Evolutionary conservation across 768 basidiomycete species (phyloP).

Genomic region (Leccinum disarticulatum): DNA sequence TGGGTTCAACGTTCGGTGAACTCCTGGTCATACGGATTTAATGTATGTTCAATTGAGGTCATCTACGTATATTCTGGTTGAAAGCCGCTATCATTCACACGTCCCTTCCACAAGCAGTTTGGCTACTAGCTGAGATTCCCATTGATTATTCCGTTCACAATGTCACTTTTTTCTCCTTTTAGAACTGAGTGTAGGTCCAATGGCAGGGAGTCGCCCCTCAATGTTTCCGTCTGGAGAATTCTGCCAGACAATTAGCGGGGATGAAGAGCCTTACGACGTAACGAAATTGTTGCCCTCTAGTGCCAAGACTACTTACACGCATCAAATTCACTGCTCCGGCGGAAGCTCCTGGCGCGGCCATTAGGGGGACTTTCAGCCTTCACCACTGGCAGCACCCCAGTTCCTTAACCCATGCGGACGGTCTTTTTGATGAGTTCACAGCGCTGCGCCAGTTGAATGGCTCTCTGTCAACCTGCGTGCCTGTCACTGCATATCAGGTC

Average conservation of each 20-base stretch:
- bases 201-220: not conserved
- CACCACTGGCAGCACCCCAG: not conserved
- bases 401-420: conserved; percentile 2
- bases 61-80: not conserved
- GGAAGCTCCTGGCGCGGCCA: conserved; percentile 1
- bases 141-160: not conserved
- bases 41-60: not conserved
- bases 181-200: not conserved
- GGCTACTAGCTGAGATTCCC: not conserved
- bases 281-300: not conserved
- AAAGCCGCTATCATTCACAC: not conserved
- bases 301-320: not conserved
- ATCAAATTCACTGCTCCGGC: conserved; percentile 3
- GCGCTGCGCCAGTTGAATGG: conserved; percentile 1
- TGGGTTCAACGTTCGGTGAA: not conserved
- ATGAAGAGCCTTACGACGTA: not conserved
- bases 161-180: not conserved
- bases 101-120: not conserved
- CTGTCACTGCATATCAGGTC: not conserved
- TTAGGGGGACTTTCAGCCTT: not conserved
- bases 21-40: not conserved
- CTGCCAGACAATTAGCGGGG: not conserved
- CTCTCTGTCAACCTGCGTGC: not conserved
- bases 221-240: not conserved
- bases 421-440: conserved; percentile 1